These are phyloP conservation scores for Vitis rotundifolia DNA, from an alignment of 164 flowering plant species.

Conservation along the genomic window DNA sequence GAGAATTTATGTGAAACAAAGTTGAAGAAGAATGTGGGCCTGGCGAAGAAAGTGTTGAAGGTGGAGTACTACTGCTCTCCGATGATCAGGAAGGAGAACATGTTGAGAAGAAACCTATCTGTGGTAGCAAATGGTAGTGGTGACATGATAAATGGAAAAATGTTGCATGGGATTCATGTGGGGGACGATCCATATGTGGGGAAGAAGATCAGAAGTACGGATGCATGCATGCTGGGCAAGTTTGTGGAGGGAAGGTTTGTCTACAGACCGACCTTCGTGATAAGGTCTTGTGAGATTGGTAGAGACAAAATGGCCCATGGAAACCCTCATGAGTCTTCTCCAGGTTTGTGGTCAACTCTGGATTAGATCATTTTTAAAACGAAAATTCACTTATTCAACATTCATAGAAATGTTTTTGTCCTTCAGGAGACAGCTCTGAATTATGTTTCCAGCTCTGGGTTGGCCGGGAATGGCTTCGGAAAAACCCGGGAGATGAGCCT, in stretches of 20 bases:
- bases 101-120: not conserved
- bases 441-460: slow-evolving; percentile 5
- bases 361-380: not conserved
- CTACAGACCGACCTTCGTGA: slow-evolving; percentile 6
- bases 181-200: slow-evolving; percentile 15
- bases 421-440: slow-evolving; percentile 14
- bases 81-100: too few relatives aligned
- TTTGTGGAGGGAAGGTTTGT: slow-evolving; percentile 4
- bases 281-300: slow-evolving; percentile 14
- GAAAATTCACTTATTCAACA: not conserved
- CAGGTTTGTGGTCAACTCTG: slow-evolving; percentile 5
- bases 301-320: not conserved
- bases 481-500: slow-evolving; percentile 16
- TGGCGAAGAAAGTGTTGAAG: not conserved
- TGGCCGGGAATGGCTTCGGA: slow-evolving; percentile 8
- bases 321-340: not conserved
- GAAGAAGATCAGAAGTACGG: slow-evolving; percentile 3
- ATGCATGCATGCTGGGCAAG: slow-evolving; percentile 22
- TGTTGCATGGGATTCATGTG: slow-evolving; percentile 43
- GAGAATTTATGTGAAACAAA: slow-evolving; percentile 6
- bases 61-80: not conserved
- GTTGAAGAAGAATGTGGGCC: slow-evolving; percentile 3
- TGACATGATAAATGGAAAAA: slow-evolving; percentile 49
- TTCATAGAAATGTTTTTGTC: not conserved
- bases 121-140: slow-evolving; percentile 24